These are phyloP conservation scores for Dactylella cylindrospora DNA, from an alignment of 2,329 filamentous ascomycete species.

Conservation along the genomic window DNA sequence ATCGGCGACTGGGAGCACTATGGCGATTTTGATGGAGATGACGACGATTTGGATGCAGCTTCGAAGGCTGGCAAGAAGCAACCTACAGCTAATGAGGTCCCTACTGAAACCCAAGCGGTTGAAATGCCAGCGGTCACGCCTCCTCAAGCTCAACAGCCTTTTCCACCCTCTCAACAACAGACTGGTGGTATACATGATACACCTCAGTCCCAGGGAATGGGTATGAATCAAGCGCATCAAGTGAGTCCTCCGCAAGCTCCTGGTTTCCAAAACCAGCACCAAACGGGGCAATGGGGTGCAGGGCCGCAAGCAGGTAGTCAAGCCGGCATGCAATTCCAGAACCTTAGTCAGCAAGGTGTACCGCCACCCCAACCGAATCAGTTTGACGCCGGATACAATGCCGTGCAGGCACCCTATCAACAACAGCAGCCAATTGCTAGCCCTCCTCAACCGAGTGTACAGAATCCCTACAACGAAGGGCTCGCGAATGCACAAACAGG, in stretches of 20 bases:
- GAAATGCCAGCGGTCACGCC: conserved; percentile 41
- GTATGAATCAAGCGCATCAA: neutral
- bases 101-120: conserved; percentile 36
- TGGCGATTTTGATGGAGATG: conserved; percentile 36
- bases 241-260: conserved; percentile 2
- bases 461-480: conserved; percentile 9
- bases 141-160: conserved; percentile 18
- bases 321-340: conserved; percentile 31
- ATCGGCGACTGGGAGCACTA: conserved; percentile 43
- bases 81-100: conserved; percentile 31
- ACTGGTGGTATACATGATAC: conserved; percentile 9
- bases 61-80: conserved; percentile 16
- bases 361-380: conserved; percentile 24
- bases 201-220: conserved; percentile 23
- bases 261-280: conserved; percentile 15
- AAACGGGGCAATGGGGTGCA: conserved; percentile 17
- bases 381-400: conserved; percentile 13
- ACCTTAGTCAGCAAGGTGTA: conserved; percentile 13
- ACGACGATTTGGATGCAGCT: conserved; percentile 10
- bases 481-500: neutral
- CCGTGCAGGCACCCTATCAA: conserved; percentile 17
- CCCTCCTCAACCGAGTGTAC: conserved; percentile 5
- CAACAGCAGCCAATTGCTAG: conserved; percentile 15
- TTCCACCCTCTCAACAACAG: conserved; percentile 13
- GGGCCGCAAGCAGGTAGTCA: conserved; percentile 36